Conservation (phyloP, 2,329 filamentous ascomycete species). For the Nemania sp. region DNA sequence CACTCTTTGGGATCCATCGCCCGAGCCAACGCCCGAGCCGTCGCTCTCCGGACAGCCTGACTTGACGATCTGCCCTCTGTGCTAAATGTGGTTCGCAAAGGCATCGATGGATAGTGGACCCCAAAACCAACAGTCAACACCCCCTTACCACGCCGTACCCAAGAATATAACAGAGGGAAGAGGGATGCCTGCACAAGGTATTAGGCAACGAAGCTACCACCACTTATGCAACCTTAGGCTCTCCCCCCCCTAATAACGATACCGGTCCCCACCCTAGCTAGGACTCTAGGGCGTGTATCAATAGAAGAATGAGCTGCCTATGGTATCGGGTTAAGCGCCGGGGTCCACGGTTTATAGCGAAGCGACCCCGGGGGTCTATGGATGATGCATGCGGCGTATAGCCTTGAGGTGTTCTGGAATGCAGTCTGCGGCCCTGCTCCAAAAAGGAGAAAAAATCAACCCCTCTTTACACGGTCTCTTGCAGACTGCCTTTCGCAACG, state of each 20-base stretch:
- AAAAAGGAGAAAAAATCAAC: conserved; percentile 7
- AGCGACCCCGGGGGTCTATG: neutral
- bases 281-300: conserved; percentile 12
- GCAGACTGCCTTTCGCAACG: neutral
- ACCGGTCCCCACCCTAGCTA: conserved; percentile 16
- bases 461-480: conserved; percentile 4
- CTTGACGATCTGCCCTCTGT: neutral
- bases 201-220: neutral
- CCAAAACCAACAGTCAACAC: neutral
- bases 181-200: conserved; percentile 8
- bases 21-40: neutral
- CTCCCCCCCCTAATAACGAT: neutral
- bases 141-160: neutral
- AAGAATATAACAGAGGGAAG: neutral
- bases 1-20: neutral
- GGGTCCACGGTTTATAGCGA: neutral
- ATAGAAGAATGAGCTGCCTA: conserved; percentile 7
- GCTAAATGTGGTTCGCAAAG: conserved; percentile 8
- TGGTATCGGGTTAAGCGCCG: conserved; percentile 4
- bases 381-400: neutral
- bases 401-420: neutral
- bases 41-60: neutral
- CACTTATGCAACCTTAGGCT: neutral
- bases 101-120: conserved; percentile 3
- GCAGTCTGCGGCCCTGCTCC: neutral